Percentiles rank a stretch among this genome's conserved stretches.
Evolutionary conservation across 2,329 filamentous ascomycete species (phyloP).

Genomic region (Cytospora mali): DNA sequence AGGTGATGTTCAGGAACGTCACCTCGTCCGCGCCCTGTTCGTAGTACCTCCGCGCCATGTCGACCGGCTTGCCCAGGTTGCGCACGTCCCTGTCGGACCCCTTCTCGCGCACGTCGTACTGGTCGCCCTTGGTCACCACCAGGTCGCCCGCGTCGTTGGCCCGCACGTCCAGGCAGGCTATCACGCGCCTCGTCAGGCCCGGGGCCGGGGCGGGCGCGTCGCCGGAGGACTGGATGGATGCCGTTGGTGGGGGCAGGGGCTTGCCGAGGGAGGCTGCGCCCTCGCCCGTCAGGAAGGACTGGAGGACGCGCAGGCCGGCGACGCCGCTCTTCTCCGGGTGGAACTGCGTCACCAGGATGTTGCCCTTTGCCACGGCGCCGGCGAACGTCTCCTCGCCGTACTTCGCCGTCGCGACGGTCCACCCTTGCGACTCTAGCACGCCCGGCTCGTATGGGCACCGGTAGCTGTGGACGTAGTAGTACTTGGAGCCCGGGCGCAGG

Average conservation of each 20-base stretch:
- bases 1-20: slow-evolving; percentile 97
- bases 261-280: slow-evolving; percentile 55
- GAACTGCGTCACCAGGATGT: slow-evolving; percentile 91
- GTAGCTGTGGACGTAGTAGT: slow-evolving; percentile 98
- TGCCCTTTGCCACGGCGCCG: slow-evolving; percentile 82
- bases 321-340: slow-evolving; percentile 97
- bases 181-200: slow-evolving; percentile 90
- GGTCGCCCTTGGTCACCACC: slow-evolving; percentile 97
- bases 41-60: slow-evolving; percentile 93
- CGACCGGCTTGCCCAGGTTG: slow-evolving; percentile 95
- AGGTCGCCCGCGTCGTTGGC: slow-evolving; percentile 93
- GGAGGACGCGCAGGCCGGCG: slow-evolving; percentile 80
- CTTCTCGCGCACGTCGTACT: slow-evolving; percentile 98
- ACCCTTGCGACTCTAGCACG: slow-evolving; percentile 77
- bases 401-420: slow-evolving; percentile 86
- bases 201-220: background rate
- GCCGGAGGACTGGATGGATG: slow-evolving; percentile 20
- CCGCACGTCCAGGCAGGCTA: slow-evolving; percentile 94
- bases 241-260: slow-evolving; percentile 31
- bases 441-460: slow-evolving; percentile 75
- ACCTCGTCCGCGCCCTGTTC: slow-evolving; percentile 95
- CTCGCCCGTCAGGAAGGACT: slow-evolving; percentile 80
- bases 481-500: slow-evolving; percentile 80
- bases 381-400: slow-evolving; percentile 92
- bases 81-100: slow-evolving; percentile 66